Evolutionary conservation across 768 basidiomycete genomes (phyloP).

Genomic region (Dioszegia hungarica): DNA sequence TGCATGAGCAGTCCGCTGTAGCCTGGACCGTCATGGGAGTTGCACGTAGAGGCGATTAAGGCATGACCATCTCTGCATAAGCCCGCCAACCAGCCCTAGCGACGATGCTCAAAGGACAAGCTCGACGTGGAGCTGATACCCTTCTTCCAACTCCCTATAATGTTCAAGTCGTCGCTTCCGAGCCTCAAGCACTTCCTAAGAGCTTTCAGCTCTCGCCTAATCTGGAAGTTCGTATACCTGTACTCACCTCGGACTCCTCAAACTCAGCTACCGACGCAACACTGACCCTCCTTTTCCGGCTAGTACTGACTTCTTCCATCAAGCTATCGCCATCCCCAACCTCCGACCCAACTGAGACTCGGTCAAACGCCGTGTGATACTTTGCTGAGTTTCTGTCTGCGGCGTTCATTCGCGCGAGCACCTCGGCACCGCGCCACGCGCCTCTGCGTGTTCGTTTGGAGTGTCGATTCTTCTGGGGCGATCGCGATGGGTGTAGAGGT

Average conservation of each 20-base stretch:
- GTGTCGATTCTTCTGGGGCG: neutral
- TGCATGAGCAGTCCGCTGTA: too few relatives aligned
- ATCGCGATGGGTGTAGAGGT: neutral
- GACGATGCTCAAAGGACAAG: neutral
- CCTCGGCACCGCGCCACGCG: slow-evolving; percentile 6
- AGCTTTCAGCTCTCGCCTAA: neutral
- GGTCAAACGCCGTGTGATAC: slow-evolving; percentile 2
- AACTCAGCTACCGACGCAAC: neutral
- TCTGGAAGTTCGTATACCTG: neutral
- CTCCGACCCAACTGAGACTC: neutral
- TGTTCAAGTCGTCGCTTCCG: slow-evolving; percentile 4
- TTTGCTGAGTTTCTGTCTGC: neutral
- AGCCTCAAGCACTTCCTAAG: slow-evolving; percentile 1
- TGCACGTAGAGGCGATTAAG: too few relatives aligned
- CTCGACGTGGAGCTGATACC: slow-evolving; percentile 9
- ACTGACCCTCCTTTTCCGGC: neutral
- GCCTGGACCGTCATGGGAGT: neutral
- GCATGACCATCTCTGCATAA: too few relatives aligned
- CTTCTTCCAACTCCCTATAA: slow-evolving; percentile 8
- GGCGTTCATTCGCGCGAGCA: slow-evolving; percentile 5
- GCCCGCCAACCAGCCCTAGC: too few relatives aligned
- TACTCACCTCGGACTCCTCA: slow-evolving; percentile 4
- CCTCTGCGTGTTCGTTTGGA: neutral
- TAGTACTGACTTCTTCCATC: neutral
- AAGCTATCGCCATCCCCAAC: neutral